Conservation (phyloP, 2,329 filamentous ascomycete species). For the Sporothrix phasma region DNA sequence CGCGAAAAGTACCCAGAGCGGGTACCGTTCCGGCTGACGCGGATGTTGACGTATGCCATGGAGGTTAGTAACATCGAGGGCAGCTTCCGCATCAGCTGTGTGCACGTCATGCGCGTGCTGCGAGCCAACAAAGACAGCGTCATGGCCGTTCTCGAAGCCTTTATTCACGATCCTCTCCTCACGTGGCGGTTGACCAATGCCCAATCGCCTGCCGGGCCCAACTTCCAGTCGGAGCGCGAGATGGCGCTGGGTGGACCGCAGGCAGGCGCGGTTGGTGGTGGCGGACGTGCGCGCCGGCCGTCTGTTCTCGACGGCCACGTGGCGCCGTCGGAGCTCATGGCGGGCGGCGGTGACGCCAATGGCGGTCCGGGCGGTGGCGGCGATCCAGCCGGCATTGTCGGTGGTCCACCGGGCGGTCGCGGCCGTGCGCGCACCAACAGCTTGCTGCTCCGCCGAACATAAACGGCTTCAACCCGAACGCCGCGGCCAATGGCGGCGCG, state of each 20-base stretch:
- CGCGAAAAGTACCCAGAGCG: conserved; percentile 97
- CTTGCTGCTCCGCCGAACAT: conserved; percentile 32
- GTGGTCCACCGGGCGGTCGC: conserved; percentile 37
- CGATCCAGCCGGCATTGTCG: conserved; percentile 28
- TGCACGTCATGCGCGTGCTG: conserved; percentile 95
- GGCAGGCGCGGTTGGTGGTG: conserved; percentile 25
- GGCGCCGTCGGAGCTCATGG: conserved; percentile 49
- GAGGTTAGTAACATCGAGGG: conserved; percentile 99
- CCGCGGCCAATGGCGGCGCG: conserved; percentile 20
- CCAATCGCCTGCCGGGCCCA: conserved; percentile 53
- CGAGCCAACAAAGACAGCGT: conserved; percentile 96
- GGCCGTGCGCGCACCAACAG: conserved; percentile 52
- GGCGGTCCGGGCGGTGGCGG: conserved; percentile 18
- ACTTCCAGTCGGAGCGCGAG: conserved; percentile 54
- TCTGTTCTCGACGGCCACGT: conserved; percentile 59
- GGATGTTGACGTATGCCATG: conserved; percentile 99
- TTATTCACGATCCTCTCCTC: conserved; percentile 97
- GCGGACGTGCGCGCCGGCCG: conserved; percentile 49
- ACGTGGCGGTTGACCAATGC: conserved; percentile 80
- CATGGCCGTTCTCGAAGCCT: conserved; percentile 98
- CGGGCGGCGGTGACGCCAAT: conserved; percentile 19
- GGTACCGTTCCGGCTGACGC: conserved; percentile 92
- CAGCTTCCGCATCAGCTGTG: conserved; percentile 94
- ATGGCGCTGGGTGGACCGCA: conserved; percentile 37
- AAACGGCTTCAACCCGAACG: conserved; percentile 16